A percentile compares a stretch with the other conserved stretches of the same genome.
These are phyloP conservation scores for Monosporascus cannonballus DNA, from an alignment of 2,329 filamentous ascomycete species.

Conservation along the genomic window DNA sequence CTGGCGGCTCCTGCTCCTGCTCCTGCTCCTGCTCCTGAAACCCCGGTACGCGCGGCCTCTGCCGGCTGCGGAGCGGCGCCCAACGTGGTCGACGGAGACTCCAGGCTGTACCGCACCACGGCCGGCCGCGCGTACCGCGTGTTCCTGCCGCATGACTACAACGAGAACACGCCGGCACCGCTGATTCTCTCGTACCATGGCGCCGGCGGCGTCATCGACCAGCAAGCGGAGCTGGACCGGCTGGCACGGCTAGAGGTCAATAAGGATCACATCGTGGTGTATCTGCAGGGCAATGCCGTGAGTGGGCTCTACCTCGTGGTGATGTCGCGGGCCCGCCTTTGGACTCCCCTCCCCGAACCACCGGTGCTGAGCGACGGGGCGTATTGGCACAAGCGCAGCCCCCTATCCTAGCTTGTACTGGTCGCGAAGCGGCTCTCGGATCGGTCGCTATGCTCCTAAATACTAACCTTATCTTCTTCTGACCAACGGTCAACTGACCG, in stretches of 20 bases:
- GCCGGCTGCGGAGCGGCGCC: slow-evolving; percentile 8
- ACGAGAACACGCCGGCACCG: slow-evolving; percentile 10
- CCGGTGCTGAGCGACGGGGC: too few relatives aligned
- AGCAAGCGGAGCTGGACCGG: slow-evolving; percentile 13
- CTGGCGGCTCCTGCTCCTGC: neutral
- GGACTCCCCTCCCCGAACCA: too few relatives aligned
- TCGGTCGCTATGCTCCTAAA: too few relatives aligned
- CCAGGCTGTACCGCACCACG: slow-evolving; percentile 10
- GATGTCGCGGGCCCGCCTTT: too few relatives aligned
- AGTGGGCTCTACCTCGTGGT: too few relatives aligned
- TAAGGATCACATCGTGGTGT: slow-evolving; percentile 17
- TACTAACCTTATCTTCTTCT: too few relatives aligned
- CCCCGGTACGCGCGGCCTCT: neutral
- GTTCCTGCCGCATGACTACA: slow-evolving; percentile 15
- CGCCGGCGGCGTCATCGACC: slow-evolving; percentile 13
- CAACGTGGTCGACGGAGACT: slow-evolving; percentile 4
- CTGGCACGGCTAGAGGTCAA: slow-evolving; percentile 15
- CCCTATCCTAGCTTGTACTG: too few relatives aligned
- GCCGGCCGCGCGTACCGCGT: slow-evolving; percentile 14
- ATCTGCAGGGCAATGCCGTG: slow-evolving; percentile 17
- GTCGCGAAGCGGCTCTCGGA: too few relatives aligned
- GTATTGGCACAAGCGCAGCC: too few relatives aligned
- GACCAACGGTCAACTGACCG: too few relatives aligned
- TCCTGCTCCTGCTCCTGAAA: neutral
- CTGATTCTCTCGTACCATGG: slow-evolving; percentile 21